Percentiles rank a stretch among this genome's conserved stretches.
Evolutionary conservation across 1,139 yeast genomes (phyloP).

Genomic region (Tardiomyces depauwii): DNA sequence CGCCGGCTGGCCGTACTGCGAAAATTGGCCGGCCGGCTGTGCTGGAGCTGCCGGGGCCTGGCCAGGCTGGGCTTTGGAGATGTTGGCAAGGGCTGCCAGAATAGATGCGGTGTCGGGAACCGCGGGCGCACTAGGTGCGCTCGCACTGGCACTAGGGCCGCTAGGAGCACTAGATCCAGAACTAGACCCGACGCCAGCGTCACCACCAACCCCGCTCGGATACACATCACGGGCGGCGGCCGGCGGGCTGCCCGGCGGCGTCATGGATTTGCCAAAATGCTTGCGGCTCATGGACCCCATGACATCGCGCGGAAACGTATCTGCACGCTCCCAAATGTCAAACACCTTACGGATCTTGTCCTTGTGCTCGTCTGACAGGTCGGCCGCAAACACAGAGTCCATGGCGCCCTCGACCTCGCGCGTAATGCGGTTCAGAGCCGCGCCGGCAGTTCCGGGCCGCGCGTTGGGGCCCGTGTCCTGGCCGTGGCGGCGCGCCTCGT

Average conservation of each 20-base stretch:
- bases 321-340: slow-evolving; percentile 87
- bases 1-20: not conserved
- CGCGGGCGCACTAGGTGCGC: too few species aligned
- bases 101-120: slow-evolving; percentile 28
- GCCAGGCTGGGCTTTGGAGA: slow-evolving; percentile 25
- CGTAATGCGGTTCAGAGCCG: slow-evolving; percentile 44
- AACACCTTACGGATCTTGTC: slow-evolving; percentile 73
- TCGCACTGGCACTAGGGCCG: not conserved
- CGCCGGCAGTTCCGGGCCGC: slow-evolving; percentile 26
- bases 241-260: slow-evolving; percentile 35
- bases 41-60: not conserved
- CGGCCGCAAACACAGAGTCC: slow-evolving; percentile 19
- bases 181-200: slow-evolving; percentile 1
- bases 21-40: not conserved
- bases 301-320: slow-evolving; percentile 53
- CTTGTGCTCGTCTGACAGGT: slow-evolving; percentile 12
- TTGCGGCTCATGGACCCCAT: slow-evolving; percentile 48
- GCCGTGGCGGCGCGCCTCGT: slow-evolving; percentile 50
- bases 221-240: slow-evolving; percentile 1
- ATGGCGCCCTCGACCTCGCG: slow-evolving; percentile 23
- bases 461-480: slow-evolving; percentile 34
- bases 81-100: slow-evolving; percentile 27
- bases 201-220: slow-evolving; percentile 2
- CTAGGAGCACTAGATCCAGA: not conserved
- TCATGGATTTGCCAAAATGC: slow-evolving; percentile 38